Base-by-base conservation (phyloP, 164 flowering plant genomes). In the Magnolia kwangsiensis region DNA sequence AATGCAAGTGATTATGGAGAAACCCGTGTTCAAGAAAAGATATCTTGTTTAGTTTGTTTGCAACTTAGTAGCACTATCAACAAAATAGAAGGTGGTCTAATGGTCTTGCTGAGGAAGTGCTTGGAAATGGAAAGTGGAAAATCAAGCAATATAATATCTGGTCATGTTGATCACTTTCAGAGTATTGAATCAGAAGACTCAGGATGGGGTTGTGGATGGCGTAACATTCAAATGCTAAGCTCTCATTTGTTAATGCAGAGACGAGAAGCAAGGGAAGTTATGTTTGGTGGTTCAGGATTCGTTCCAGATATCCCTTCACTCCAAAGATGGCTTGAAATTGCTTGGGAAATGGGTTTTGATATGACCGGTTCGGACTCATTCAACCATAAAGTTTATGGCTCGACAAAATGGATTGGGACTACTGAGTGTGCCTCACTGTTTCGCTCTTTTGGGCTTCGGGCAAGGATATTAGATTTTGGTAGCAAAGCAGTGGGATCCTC, bases 191-290 rank as follows among this genome's bases (percentile, higher is more conserved):
- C 82, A 45, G 92, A 86, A 82, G 98, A 92, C 81, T 64, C 50
- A 45, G 98, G 97, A 4, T 95, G 98, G 98, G 98, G 98, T 24
- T 93, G 98, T 86, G 98, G 98, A 13, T 95, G 97, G 97, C 94
- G 98, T 64, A 95, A 95, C 81, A 91, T 95, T 74, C 98, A 95
- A 78, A 93, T 95, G 94, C 85, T 92, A 73, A 81, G 89, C 81
- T 93, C 98, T 66, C 87, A 92, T 83, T 81, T 95, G 82, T 84
- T 95, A 74, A 77, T 72, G 69, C 86, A 83, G 72, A 86, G 94
- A 69, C 80, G 66, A 70, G 94, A 93, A 75, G 91, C 90, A 1
- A 87, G 82, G 74, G 82, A 83, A 65, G 86, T 84, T 70, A 21
- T 93, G 67, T 93, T 90, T 86, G 91, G 98, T 75, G 97, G 94